Percentiles rank a stretch among this genome's conserved stretches.
These are phyloP conservation scores for Trichoderma orchidacearum DNA, from an alignment of 495 filamentous ascomycete species.

Conservation along the genomic window DNA sequence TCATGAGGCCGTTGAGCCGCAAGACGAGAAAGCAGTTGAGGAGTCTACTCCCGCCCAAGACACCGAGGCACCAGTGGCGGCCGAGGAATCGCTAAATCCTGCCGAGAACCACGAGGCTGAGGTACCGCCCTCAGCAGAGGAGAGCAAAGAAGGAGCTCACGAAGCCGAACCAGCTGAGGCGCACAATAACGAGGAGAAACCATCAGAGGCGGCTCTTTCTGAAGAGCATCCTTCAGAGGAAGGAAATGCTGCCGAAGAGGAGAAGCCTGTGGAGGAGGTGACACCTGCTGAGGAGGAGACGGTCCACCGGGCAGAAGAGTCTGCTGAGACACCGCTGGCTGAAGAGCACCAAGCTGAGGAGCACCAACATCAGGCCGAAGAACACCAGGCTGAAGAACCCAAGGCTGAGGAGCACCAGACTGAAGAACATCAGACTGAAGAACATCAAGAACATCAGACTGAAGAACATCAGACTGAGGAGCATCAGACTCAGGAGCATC, in stretches of 20 bases:
- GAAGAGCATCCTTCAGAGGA: background rate
- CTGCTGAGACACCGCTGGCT: background rate
- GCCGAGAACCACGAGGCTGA: background rate
- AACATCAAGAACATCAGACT: background rate
- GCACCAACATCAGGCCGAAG: background rate
- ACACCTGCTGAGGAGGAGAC: background rate
- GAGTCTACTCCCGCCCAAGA: conserved; percentile 1
- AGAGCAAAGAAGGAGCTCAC: background rate
- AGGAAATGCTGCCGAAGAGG: background rate
- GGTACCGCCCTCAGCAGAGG: background rate
- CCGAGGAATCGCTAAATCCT: background rate
- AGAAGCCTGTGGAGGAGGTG: background rate
- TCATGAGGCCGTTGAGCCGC: background rate
- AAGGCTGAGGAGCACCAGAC: background rate
- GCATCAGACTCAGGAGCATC: background rate
- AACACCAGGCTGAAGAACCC: background rate
- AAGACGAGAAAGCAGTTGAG: background rate
- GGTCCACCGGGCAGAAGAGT: background rate
- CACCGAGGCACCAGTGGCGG: background rate
- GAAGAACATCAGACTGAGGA: background rate
- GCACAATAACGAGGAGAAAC: background rate
- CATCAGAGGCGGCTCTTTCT: background rate
- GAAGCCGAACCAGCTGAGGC: background rate
- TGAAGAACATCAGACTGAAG: background rate
- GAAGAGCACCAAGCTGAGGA: background rate